A percentile compares a stretch with the other conserved stretches of the same genome.
These are phyloP conservation scores for Rachicladosporium sp. DNA, from an alignment of 2,329 filamentous ascomycete genomes.

Conservation along the genomic window DNA sequence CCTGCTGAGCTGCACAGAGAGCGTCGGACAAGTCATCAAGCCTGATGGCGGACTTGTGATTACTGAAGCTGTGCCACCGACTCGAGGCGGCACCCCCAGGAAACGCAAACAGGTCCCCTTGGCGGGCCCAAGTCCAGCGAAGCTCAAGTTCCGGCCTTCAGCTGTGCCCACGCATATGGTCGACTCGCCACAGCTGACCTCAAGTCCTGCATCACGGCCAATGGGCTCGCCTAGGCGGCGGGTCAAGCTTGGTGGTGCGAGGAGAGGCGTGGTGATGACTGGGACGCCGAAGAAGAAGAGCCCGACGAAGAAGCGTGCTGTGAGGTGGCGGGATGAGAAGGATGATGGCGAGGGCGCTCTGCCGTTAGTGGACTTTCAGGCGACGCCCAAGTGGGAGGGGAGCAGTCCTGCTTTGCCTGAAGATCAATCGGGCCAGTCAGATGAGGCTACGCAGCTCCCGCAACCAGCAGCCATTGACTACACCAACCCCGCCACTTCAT, in stretches of 20 bases:
- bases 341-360: slow-evolving; percentile 53
- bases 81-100: slow-evolving; percentile 64
- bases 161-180: slow-evolving; percentile 17
- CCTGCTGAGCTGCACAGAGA: slow-evolving; percentile 60
- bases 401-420: slow-evolving; percentile 37
- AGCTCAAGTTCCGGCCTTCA: slow-evolving; percentile 28
- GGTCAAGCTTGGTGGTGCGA: slow-evolving; percentile 45
- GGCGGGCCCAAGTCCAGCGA: slow-evolving; percentile 36
- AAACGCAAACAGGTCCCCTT: slow-evolving; percentile 44
- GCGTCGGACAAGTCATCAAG: slow-evolving; percentile 75
- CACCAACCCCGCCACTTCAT: slow-evolving; percentile 23
- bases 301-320: slow-evolving; percentile 56
- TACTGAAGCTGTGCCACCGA: slow-evolving; percentile 56
- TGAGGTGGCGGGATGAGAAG: slow-evolving; percentile 87
- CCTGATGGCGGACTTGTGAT: slow-evolving; percentile 61
- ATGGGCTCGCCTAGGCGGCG: slow-evolving; percentile 72
- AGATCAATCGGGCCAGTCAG: slow-evolving; percentile 21
- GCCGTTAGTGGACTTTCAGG: slow-evolving; percentile 71
- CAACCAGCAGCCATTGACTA: neutral
- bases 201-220: slow-evolving; percentile 26
- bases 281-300: slow-evolving; percentile 65
- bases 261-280: slow-evolving; percentile 51
- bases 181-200: slow-evolving; percentile 7
- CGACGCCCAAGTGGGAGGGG: slow-evolving; percentile 58
- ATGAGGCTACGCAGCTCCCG: neutral